Evolutionary conservation across 1,139 yeast species (phyloP).

Genomic region (Spathaspora sp.): DNA sequence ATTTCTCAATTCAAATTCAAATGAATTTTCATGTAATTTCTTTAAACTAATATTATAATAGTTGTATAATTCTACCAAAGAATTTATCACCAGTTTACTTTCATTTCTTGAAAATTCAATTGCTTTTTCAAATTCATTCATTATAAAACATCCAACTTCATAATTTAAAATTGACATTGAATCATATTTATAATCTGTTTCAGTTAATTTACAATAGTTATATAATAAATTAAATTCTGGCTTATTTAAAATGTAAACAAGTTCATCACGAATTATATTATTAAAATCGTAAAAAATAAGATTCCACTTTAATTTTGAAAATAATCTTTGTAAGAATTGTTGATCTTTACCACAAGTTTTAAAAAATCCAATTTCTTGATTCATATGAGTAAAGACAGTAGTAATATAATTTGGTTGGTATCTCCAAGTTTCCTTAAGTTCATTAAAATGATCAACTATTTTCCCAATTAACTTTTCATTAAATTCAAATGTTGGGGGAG

Average conservation of each 20-base stretch:
- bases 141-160: constrained; percentile 21
- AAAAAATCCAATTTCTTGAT: constrained; percentile 20
- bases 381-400: constrained; percentile 14
- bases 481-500: constrained; percentile 14
- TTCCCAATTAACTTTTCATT: constrained; percentile 18
- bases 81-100: not conserved
- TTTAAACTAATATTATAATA: not conserved
- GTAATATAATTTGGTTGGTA: constrained; percentile 21
- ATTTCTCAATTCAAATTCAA: constrained; percentile 30
- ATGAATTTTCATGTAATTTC: constrained; percentile 12
- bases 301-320: constrained; percentile 29
- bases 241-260: constrained; percentile 21
- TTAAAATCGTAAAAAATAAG: constrained; percentile 29
- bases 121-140: constrained; percentile 5
- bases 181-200: constrained; percentile 19
- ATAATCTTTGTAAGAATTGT: constrained; percentile 21
- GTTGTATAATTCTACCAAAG: constrained; percentile 4
- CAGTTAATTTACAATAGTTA: constrained; percentile 18
- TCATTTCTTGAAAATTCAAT: not conserved
- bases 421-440: constrained; percentile 20
- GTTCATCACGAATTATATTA: constrained; percentile 10
- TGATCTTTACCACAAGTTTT: constrained; percentile 25
- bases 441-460: constrained; percentile 18
- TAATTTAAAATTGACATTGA: constrained; percentile 19
- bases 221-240: constrained; percentile 19